These are phyloP conservation scores for Leptodermis oblonga DNA, from an alignment of 257 asterid species.

Conservation along the genomic window DNA sequence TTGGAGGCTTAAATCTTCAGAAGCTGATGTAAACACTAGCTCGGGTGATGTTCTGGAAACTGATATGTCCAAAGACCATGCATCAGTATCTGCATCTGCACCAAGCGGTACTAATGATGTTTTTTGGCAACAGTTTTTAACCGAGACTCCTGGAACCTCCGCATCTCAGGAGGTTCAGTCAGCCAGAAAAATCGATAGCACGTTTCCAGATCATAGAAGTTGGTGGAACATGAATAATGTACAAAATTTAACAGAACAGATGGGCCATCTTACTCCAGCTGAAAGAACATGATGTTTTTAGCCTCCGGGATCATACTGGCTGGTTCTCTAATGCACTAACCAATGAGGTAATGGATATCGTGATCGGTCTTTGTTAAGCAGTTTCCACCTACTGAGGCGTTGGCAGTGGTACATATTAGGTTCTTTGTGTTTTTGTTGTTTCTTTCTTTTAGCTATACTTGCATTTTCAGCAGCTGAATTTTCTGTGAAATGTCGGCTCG, in stretches of 20 bases:
- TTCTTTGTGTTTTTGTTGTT: slow-evolving; percentile 12
- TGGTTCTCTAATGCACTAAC: slow-evolving; percentile 6
- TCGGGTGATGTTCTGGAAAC: slow-evolving; percentile 24
- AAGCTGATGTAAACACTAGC: slow-evolving; percentile 34
- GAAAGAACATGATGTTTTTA: slow-evolving; percentile 20
- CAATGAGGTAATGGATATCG: slow-evolving; percentile 5
- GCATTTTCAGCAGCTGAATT: slow-evolving; percentile 4
- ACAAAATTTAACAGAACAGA: slow-evolving; percentile 43
- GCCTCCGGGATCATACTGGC: slow-evolving; percentile 6
- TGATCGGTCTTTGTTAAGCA: slow-evolving; percentile 1
- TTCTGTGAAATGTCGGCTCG: background rate
- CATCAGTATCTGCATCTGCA: slow-evolving; percentile 24
- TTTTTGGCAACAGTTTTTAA: slow-evolving; percentile 86
- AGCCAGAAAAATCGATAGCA: slow-evolving; percentile 24
- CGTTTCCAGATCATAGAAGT: slow-evolving; percentile 32
- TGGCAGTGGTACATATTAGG: slow-evolving; percentile 14
- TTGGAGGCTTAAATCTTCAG: slow-evolving; percentile 29
- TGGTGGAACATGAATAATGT: slow-evolving; percentile 52
- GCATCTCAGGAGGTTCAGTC: slow-evolving; percentile 40
- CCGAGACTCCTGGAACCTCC: slow-evolving; percentile 54
- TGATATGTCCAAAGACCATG: slow-evolving; percentile 22
- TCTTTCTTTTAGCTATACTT: slow-evolving; percentile 3
- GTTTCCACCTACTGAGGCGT: background rate
- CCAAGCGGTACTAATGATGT: slow-evolving; percentile 55
- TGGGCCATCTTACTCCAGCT: slow-evolving; percentile 51